Conservation (phyloP, 2,329 filamentous ascomycete genomes). For the Aspergillus aculeatus region DNA sequence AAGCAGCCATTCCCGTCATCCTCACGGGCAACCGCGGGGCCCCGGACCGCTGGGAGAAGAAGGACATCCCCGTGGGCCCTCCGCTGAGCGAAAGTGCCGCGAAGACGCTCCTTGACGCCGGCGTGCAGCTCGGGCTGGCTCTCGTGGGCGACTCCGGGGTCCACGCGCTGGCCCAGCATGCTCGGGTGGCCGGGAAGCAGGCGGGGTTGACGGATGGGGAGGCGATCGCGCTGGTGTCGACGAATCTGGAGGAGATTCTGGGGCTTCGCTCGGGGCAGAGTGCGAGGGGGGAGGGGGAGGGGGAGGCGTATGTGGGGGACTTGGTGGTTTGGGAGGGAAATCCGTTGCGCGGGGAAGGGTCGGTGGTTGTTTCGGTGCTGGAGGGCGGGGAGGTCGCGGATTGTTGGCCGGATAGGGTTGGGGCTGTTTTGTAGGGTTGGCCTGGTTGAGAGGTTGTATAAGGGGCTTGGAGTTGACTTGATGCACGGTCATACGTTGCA, state of each 20-base stretch:
- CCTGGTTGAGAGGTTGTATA: too few species aligned
- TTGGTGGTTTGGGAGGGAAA: constrained; percentile 15
- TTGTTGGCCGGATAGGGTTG: constrained; percentile 8
- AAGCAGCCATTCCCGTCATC: constrained; percentile 45
- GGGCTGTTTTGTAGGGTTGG: background rate
- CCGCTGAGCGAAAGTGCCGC: constrained; percentile 40
- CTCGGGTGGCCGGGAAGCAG: constrained; percentile 9
- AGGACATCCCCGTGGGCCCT: constrained; percentile 42
- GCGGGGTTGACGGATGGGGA: constrained; percentile 5
- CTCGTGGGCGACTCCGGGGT: constrained; percentile 26
- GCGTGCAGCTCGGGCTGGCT: constrained; percentile 33
- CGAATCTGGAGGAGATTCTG: constrained; percentile 6
- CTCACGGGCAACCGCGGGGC: constrained; percentile 41
- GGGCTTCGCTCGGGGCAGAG: background rate
- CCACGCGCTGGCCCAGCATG: constrained; percentile 9
- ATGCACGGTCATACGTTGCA: too few species aligned
- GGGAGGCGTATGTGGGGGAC: background rate
- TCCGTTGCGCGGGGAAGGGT: constrained; percentile 9
- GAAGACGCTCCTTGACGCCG: background rate
- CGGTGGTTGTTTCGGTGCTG: constrained; percentile 8
- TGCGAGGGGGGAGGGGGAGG: too few species aligned
- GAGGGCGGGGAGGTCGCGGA: background rate
- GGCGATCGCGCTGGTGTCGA: constrained; percentile 8
- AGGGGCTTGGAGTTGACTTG: too few species aligned
- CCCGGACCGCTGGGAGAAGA: constrained; percentile 36